Percentiles rank a stretch among this genome's conserved stretches.
Evolutionary conservation across 441 rosid species (phyloP).

Genomic region (Pelargonium cotyledonis): DNA sequence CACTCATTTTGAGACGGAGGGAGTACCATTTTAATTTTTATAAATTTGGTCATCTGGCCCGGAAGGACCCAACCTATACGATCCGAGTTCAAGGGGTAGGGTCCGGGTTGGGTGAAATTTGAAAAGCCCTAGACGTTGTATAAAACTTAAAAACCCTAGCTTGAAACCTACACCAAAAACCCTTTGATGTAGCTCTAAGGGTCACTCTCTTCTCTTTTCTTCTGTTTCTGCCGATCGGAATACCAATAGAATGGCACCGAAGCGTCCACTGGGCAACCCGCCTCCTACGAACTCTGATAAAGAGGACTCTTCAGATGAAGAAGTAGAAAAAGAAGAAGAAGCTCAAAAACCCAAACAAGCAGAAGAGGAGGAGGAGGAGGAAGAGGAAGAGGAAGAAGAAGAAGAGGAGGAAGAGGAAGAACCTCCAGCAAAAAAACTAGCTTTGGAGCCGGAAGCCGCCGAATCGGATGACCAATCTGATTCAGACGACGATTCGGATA

Average conservation of each 20-base stretch:
- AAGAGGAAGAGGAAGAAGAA: background rate
- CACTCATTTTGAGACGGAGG: no score
- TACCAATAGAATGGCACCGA: constrained; percentile 20
- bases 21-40: no score
- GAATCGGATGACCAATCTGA: constrained; percentile 4
- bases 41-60: no score
- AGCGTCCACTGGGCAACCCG: constrained; percentile 11
- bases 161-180: no score
- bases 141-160: no score
- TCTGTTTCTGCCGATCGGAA: no score
- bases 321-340: background rate
- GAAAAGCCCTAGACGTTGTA: no score
- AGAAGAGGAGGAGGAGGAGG: constrained; percentile 4
- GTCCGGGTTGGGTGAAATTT: no score
- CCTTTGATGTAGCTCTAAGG: no score
- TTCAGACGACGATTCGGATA: constrained; percentile 18
- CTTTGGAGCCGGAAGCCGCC: background rate
- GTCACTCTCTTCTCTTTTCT: no score
- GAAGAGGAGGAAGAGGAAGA: background rate
- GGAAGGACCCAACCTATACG: no score
- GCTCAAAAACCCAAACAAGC: background rate
- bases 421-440: constrained; percentile 1
- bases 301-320: background rate
- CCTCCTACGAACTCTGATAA: constrained; percentile 16
- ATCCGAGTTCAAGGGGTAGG: no score